A percentile compares a stretch with the other conserved stretches of the same genome.
phyloP scores from a whole-genome alignment of 768 basidiomycete species.

The Phanerochaete carnosa region DNA sequence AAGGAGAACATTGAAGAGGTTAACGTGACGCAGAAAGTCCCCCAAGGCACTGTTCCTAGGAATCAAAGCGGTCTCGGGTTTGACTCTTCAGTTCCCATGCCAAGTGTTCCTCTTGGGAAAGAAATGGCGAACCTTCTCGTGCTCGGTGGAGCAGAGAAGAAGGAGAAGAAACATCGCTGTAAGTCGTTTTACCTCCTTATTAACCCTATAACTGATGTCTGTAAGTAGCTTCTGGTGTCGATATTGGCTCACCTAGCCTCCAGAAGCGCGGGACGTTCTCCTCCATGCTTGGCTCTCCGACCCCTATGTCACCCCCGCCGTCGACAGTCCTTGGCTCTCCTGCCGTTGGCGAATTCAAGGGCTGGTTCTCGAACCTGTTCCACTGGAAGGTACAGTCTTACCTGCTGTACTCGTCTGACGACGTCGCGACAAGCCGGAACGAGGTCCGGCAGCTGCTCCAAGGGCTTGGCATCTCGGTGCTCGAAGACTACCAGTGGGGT shows the following conservation, averaged over 20 bases:
- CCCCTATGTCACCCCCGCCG: slow-evolving; percentile 35
- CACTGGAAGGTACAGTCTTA: slow-evolving; percentile 75
- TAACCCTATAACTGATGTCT: not conserved
- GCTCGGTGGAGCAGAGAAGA: slow-evolving; percentile 34
- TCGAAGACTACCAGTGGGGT: slow-evolving; percentile 43
- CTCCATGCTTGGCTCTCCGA: slow-evolving; percentile 47
- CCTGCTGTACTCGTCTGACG: slow-evolving; percentile 54
- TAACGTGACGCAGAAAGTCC: slow-evolving; percentile 12
- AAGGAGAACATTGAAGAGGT: slow-evolving; percentile 37
- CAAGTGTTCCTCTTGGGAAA: slow-evolving; percentile 21
- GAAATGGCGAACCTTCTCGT: slow-evolving; percentile 51
- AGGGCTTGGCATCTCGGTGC: slow-evolving; percentile 57
- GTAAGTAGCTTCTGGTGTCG: slow-evolving; percentile 51
- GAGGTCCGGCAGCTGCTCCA: slow-evolving; percentile 65
- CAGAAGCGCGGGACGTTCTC: slow-evolving; percentile 44
- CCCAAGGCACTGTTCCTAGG: slow-evolving; percentile 21
- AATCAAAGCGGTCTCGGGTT: slow-evolving; percentile 34
- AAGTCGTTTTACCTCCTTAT: slow-evolving; percentile 21
- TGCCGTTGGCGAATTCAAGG: slow-evolving; percentile 81
- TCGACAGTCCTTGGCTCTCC: slow-evolving; percentile 51
- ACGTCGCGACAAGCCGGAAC: slow-evolving; percentile 56
- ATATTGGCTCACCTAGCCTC: slow-evolving; percentile 38
- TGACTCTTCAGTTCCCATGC: slow-evolving; percentile 31
- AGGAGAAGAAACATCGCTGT: slow-evolving; percentile 57
- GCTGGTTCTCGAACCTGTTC: slow-evolving; percentile 96